Evolutionary conservation across 2,329 filamentous ascomycete species (phyloP).

Genomic region (Fusarium luffae): DNA sequence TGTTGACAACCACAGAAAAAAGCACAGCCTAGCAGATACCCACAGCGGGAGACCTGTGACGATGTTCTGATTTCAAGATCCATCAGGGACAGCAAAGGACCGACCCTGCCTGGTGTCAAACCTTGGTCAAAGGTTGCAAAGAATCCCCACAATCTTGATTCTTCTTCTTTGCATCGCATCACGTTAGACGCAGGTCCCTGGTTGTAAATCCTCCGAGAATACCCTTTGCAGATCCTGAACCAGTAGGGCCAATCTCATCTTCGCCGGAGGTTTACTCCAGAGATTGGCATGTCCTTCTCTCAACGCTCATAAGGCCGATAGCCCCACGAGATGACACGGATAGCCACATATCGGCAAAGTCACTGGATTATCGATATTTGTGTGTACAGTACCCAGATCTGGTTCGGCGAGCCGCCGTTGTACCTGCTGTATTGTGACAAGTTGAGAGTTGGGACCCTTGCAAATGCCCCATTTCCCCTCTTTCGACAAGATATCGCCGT

Average conservation of each 20-base stretch:
- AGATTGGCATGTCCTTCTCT: conserved; percentile 18
- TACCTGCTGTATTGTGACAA: conserved; percentile 1
- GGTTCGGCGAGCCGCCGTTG: conserved; percentile 2
- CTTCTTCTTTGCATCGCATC: conserved; percentile 16
- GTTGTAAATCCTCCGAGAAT: conserved; percentile 34
- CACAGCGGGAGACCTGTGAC: conserved; percentile 23
- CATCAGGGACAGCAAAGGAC: conserved; percentile 19
- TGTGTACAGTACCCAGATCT: conserved; percentile 12
- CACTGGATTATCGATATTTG: conserved; percentile 28
- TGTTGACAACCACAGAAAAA: neutral
- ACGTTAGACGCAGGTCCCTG: conserved; percentile 41
- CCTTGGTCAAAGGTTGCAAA: conserved; percentile 19
- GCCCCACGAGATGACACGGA: conserved; percentile 33
- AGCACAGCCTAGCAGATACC: conserved; percentile 13
- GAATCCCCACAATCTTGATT: conserved; percentile 25
- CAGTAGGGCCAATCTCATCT: conserved; percentile 21
- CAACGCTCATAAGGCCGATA: conserved; percentile 1
- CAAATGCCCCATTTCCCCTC: conserved; percentile 25
- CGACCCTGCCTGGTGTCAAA: conserved; percentile 22
- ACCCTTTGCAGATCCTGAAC: conserved; percentile 32
- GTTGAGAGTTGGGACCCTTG: conserved; percentile 21
- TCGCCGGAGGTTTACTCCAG: conserved; percentile 20
- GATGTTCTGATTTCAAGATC: conserved; percentile 14
- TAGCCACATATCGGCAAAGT: conserved; percentile 38
- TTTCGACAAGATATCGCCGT: conserved; percentile 28